phyloP scores from a whole-genome alignment of 768 basidiomycete species.

The Tylopilus balloui region DNA sequence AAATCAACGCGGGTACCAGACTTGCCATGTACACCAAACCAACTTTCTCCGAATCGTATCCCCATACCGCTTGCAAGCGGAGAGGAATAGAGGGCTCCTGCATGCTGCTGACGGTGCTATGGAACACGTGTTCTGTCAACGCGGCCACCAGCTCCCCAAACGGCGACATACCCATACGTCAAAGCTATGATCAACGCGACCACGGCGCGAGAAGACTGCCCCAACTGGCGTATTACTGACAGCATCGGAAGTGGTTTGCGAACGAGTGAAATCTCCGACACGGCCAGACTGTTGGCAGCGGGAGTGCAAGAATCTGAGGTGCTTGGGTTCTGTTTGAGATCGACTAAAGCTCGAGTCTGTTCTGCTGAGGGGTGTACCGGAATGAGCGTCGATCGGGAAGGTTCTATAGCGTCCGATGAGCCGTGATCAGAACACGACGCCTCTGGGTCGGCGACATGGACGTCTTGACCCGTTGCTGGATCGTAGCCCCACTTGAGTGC shows the following conservation, averaged over 20 bases:
- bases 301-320: neutral
- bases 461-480: constrained; percentile 27
- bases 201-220: constrained; percentile 46
- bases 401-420: neutral
- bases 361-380: neutral
- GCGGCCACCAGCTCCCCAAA: neutral
- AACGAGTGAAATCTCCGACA: constrained; percentile 12
- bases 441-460: constrained; percentile 11
- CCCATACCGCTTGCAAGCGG: constrained; percentile 48
- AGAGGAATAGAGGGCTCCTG: constrained; percentile 59
- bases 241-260: constrained; percentile 35
- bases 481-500: constrained; percentile 47
- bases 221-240: constrained; percentile 40
- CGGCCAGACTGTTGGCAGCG: neutral
- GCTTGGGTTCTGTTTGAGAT: neutral
- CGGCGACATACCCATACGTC: constrained; percentile 49
- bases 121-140: neutral
- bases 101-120: constrained; percentile 44
- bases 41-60: constrained; percentile 42
- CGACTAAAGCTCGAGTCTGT: neutral
- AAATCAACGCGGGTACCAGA: constrained; percentile 59
- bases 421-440: neutral
- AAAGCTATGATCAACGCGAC: constrained; percentile 43
- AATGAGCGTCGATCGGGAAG: neutral
- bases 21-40: constrained; percentile 67